phyloP scores from a whole-genome alignment of 208 protist species.

The Crithidia brevicula region DNA sequence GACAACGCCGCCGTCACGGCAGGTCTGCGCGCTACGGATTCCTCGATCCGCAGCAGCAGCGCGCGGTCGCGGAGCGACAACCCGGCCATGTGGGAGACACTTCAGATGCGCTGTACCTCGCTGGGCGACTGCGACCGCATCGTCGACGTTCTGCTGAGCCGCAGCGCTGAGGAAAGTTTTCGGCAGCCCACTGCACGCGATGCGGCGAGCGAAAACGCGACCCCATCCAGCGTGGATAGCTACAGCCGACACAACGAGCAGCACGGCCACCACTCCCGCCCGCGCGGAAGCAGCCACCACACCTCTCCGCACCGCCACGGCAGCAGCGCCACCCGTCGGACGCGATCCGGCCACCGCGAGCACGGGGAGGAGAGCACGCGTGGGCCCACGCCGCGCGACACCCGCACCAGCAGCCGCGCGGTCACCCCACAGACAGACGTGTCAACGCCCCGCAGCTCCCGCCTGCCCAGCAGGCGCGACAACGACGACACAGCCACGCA shows the following conservation, averaged over 20 bases:
- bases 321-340: not conserved
- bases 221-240: conserved; percentile 34
- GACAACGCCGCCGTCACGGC: conserved; percentile 63
- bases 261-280: conserved; percentile 21
- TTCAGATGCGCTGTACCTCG: conserved; percentile 55
- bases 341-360: not conserved
- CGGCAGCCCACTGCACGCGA: conserved; percentile 30
- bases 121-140: conserved; percentile 44
- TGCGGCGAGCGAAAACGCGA: conserved; percentile 3
- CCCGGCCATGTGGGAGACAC: conserved; percentile 53
- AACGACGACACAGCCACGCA: conserved; percentile 26
- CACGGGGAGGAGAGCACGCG: conserved; percentile 7
- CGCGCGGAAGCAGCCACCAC: conserved; percentile 17
- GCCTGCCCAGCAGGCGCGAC: conserved; percentile 33
- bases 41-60: conserved; percentile 25
- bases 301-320: conserved; percentile 2
- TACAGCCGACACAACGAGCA: conserved; percentile 33
- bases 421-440: conserved; percentile 18
- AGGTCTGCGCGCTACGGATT: conserved; percentile 16
- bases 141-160: conserved; percentile 51
- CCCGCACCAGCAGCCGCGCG: conserved; percentile 3
- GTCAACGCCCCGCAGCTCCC: conserved; percentile 33
- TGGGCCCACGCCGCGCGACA: conserved; percentile 3
- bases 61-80: conserved; percentile 22
- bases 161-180: conserved; percentile 45